Conservation (phyloP, 1,284 basidiomycete species). For the Ganoderma boninense region DNA sequence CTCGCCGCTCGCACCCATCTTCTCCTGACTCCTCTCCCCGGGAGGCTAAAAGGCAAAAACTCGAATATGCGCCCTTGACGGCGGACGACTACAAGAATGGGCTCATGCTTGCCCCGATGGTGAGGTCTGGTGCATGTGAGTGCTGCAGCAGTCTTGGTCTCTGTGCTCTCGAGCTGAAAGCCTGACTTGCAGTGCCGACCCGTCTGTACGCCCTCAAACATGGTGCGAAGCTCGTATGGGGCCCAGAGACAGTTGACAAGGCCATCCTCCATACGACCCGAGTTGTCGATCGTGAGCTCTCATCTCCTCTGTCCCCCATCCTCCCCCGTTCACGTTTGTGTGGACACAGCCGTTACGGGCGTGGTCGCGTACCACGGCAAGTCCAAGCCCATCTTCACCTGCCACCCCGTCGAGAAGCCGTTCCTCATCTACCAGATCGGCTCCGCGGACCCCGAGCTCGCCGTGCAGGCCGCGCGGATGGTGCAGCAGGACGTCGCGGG, state of each 20-base stretch:
- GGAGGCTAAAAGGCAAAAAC: conserved; percentile 60
- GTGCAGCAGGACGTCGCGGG: conserved; percentile 94
- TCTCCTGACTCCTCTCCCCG: conserved; percentile 55
- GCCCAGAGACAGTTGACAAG: conserved; percentile 96
- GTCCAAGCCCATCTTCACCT: conserved; percentile 88
- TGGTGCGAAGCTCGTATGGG: conserved; percentile 96
- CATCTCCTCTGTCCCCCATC: too few species aligned
- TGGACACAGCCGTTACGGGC: too few species aligned
- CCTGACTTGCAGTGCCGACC: conserved; percentile 68
- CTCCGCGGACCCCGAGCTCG: conserved; percentile 87
- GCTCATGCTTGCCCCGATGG: conserved; percentile 94
- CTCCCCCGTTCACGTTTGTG: too few species aligned
- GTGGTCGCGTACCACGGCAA: conserved; percentile 90
- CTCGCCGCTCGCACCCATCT: conserved; percentile 59
- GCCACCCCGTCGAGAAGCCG: conserved; percentile 94
- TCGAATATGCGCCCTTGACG: conserved; percentile 59
- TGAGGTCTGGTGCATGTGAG: conserved; percentile 87
- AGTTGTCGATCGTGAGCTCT: conserved; percentile 86
- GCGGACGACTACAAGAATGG: conserved; percentile 80
- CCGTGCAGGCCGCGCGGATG: conserved; percentile 89
- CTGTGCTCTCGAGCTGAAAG: conserved; percentile 15
- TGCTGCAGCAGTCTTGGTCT: conserved; percentile 43
- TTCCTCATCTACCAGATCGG: conserved; percentile 95
- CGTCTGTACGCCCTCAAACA: conserved; percentile 91
- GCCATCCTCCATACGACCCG: conserved; percentile 91